Evolutionary conservation across 768 basidiomycete genomes (phyloP).

Genomic region (Pleurotus giganteus): DNA sequence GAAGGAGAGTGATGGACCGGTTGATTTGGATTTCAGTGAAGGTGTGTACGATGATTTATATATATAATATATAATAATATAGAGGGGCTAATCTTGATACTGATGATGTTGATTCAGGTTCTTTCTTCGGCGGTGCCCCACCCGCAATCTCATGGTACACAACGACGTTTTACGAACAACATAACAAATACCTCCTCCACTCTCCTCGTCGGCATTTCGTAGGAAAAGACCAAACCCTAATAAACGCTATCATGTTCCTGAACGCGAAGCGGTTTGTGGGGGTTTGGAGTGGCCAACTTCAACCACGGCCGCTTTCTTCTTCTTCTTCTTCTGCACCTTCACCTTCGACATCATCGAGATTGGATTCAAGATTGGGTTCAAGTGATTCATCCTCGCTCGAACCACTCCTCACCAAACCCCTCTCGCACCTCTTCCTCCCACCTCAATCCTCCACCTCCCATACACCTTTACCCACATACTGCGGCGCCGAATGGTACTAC

Average conservation of each 20-base stretch:
- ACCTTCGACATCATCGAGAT: background rate
- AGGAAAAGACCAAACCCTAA: constrained; percentile 56
- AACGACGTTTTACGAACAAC: constrained; percentile 45
- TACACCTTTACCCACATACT: constrained; percentile 21
- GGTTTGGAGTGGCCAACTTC: constrained; percentile 29
- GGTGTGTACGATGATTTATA: constrained; percentile 29
- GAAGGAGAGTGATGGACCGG: constrained; percentile 45
- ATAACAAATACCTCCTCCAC: constrained; percentile 46
- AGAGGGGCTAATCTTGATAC: no score
- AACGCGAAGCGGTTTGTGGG: constrained; percentile 44
- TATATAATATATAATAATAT: no score
- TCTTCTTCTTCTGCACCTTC: background rate
- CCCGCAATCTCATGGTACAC: constrained; percentile 44
- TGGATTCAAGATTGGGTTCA: constrained; percentile 19
- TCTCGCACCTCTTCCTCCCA: constrained; percentile 6
- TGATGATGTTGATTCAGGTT: constrained; percentile 31
- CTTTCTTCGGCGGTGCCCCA: constrained; percentile 55
- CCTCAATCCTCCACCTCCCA: background rate
- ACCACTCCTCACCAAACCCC: constrained; percentile 17
- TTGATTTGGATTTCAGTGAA: constrained; percentile 51
- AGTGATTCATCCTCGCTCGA: no score
- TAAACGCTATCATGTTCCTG: constrained; percentile 46
- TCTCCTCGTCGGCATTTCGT: constrained; percentile 52
- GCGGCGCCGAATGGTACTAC: constrained; percentile 44
- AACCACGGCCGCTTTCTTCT: background rate